Base-by-base conservation (phyloP, 768 basidiomycete genomes). In the Leccinellum albellum region DNA sequence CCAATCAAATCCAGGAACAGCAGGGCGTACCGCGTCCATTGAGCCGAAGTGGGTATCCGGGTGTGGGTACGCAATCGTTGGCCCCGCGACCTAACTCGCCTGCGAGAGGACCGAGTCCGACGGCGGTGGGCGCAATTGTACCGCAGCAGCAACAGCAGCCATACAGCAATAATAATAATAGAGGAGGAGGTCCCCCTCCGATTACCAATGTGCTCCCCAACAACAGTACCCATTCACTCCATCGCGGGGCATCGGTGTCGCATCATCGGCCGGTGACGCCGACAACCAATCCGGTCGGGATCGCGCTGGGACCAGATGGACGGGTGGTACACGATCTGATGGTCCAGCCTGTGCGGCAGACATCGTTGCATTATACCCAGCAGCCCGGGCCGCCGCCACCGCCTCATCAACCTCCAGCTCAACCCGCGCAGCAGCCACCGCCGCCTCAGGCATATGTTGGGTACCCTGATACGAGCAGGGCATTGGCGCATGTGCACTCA, bases 251-350 rank as follows among this genome's bases (percentile, higher is more conserved):
- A 42, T 64, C 70, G 2, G 70, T 70, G 6, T 76, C 64, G 61
- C 75, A 65, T n/a, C 35, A 37, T 28, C 72, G 75, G 40, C 81
- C 88, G 1, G 78, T 86, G n/a, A 78, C 87, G 14, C 91, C 87
- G 56, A 37, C 35, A 10, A 88, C 88, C 29, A 91, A 88, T 56
- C 78, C 78, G n/a, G 79, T 91, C 4, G 93, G 94, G 3, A 95
- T 96, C 58, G 81, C 84, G 3, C 76, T 96, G 3, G 93, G 92
- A 61, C 85, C 87, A 0, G 82, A 77, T 56, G 94, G 94, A 8
- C 80, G 86, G 14, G 94, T 96, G 6, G 76, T 87, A 33, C 84
- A 88, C 58, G 94, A 96, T 71, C 79, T 82, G 40, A 85, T 94
- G 84, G 61, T 82, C 81, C 59, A 76, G 71, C 56, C 65, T 0